Evolutionary conservation across 805 yeast genomes (phyloP).

Genomic region (Candida boleticola): DNA sequence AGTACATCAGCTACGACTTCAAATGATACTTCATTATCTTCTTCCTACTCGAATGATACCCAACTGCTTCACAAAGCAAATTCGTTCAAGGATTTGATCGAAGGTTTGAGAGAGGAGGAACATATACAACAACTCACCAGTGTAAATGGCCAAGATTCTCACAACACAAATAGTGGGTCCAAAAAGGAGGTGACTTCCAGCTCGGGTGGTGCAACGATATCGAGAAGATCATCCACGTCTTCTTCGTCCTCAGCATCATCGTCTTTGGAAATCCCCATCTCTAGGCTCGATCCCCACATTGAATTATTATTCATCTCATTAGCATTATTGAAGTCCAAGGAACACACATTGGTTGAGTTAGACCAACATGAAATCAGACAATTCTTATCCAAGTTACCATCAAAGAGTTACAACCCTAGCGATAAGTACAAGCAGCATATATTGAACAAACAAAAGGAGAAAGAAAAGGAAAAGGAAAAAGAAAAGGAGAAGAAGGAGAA

Average conservation of each 20-base stretch:
- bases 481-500: conserved; percentile 10
- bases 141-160: neutral
- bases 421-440: conserved; percentile 33
- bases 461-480: conserved; percentile 15
- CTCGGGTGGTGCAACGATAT: neutral
- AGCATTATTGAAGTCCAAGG: conserved; percentile 78
- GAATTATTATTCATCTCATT: conserved; percentile 74
- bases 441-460: conserved; percentile 13
- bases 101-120: conserved; percentile 16
- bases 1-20: neutral
- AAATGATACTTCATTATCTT: conserved; percentile 1
- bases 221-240: conserved; percentile 10
- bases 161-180: neutral
- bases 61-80: conserved; percentile 11
- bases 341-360: conserved; percentile 73
- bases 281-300: conserved; percentile 69
- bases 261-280: conserved; percentile 42
- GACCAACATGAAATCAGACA: conserved; percentile 90
- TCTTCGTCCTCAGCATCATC: conserved; percentile 9
- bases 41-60: conserved; percentile 1
- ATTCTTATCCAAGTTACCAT: conserved; percentile 58
- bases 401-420: conserved; percentile 37
- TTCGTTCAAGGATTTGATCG: conserved; percentile 31
- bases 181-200: conserved; percentile 1
- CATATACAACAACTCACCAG: conserved; percentile 9